Conservation (phyloP, 768 basidiomycete species). For the Pleurotus giganteus region DNA sequence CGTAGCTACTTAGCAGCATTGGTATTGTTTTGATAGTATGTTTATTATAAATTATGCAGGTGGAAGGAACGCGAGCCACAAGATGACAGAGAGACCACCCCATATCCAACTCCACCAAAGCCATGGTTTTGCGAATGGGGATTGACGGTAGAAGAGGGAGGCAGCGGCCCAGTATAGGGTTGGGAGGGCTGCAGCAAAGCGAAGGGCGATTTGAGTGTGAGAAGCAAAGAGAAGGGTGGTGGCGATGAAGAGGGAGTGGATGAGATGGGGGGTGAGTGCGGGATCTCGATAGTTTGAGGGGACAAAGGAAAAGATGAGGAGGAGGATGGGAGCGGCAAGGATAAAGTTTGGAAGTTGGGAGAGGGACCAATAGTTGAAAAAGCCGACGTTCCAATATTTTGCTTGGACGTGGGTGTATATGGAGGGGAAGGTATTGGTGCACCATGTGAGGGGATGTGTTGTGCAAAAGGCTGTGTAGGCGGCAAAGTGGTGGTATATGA, state of each 20-base stretch:
- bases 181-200: constrained; percentile 75
- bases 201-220: constrained; percentile 85
- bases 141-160: constrained; percentile 51
- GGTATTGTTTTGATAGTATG: too few relatives aligned
- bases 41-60: constrained; percentile 59
- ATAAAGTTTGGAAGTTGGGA: constrained; percentile 88
- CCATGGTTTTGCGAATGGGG: constrained; percentile 44
- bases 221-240: constrained; percentile 71
- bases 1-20: too few relatives aligned
- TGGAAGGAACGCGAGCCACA: constrained; percentile 87
- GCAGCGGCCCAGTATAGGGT: constrained; percentile 86
- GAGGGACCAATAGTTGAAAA: constrained; percentile 82
- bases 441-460: constrained; percentile 53
- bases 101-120: constrained; percentile 77
- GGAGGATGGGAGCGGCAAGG: constrained; percentile 70
- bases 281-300: constrained; percentile 14
- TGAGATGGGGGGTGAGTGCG: constrained; percentile 63
- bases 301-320: constrained; percentile 44
- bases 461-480: constrained; percentile 72
- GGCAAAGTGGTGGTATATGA: constrained; percentile 64
- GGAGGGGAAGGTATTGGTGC: constrained; percentile 53
- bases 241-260: constrained; percentile 69
- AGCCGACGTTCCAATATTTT: constrained; percentile 85
- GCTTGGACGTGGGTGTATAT: constrained; percentile 83
- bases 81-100: constrained; percentile 63